Conservation (phyloP, 202 grass and related monocot species). For the Panicum hallii region DNA sequence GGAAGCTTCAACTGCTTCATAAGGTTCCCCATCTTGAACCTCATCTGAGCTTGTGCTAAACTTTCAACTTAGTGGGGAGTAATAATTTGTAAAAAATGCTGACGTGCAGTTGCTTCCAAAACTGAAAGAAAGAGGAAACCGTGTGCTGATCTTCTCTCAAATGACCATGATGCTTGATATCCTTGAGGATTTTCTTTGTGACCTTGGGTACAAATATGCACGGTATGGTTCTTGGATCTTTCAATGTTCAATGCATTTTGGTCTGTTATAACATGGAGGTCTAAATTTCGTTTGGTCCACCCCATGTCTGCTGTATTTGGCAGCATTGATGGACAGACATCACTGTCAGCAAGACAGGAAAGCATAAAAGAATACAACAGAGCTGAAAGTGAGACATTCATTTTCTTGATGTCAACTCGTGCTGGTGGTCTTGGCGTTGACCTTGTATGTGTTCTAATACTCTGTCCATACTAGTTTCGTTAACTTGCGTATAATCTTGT, state of each 20-base stretch:
- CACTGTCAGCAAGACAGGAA: constrained; percentile 64
- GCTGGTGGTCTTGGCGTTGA: constrained; percentile 77
- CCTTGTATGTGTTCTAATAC: constrained; percentile 53
- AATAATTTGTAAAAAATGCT: background rate
- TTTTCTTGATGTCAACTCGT: constrained; percentile 81
- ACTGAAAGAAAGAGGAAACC: constrained; percentile 72
- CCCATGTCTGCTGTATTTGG: background rate
- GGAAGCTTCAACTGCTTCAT: constrained; percentile 70
- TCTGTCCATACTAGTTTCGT: background rate
- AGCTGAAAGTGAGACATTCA: constrained; percentile 63
- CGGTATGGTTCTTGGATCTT: constrained; percentile 56
- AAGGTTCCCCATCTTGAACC: constrained; percentile 42
- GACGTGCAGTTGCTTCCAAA: constrained; percentile 60
- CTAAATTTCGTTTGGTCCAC: background rate
- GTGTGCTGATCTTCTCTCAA: constrained; percentile 75
- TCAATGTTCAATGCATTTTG: background rate
- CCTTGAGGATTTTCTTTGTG: constrained; percentile 60
- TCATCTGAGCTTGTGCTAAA: background rate
- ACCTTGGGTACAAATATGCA: constrained; percentile 54
- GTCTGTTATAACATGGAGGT: background rate
- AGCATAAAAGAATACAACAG: constrained; percentile 80
- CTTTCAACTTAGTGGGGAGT: background rate
- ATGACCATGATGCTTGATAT: constrained; percentile 78
- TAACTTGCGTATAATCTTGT: background rate
- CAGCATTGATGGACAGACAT: constrained; percentile 77